Conservation (phyloP, 306 rosid species). For the Dalbergia cochinchinensis region DNA sequence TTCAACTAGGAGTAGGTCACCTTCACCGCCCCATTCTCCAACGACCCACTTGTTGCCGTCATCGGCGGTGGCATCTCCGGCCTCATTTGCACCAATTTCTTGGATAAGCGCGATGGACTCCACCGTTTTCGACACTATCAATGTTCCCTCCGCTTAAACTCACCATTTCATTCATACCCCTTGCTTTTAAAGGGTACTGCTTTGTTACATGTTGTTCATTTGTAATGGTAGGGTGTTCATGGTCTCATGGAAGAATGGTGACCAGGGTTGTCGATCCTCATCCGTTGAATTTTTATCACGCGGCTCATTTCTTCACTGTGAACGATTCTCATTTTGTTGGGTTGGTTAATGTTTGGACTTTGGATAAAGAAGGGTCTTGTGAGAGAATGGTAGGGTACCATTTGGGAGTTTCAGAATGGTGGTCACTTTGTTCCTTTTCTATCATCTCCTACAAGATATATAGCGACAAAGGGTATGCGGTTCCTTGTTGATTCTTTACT, state of each 20-base stretch:
- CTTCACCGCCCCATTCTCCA: slow-evolving; percentile 69
- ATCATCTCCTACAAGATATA: slow-evolving; percentile 66
- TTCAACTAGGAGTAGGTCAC: slow-evolving; percentile 84
- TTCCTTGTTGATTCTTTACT: slow-evolving; percentile 81
- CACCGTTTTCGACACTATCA: slow-evolving; percentile 89
- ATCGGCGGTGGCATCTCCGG: slow-evolving; percentile 97
- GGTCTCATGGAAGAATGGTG: slow-evolving; percentile 94
- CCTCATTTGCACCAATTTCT: slow-evolving; percentile 65
- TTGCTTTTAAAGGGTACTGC: too few relatives aligned
- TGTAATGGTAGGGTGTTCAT: slow-evolving; percentile 74
- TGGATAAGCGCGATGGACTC: slow-evolving; percentile 85
- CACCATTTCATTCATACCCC: not conserved
- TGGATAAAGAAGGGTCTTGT: slow-evolving; percentile 82
- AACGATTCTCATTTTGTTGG: slow-evolving; percentile 68
- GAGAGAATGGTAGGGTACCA: slow-evolving; percentile 71
- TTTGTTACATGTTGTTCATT: not conserved
- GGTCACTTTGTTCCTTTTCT: slow-evolving; percentile 71
- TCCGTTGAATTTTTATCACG: slow-evolving; percentile 78
- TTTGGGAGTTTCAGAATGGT: slow-evolving; percentile 83
- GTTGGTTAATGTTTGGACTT: slow-evolving; percentile 69
- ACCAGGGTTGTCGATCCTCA: slow-evolving; percentile 75
- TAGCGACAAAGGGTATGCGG: slow-evolving; percentile 84
- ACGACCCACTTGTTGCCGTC: slow-evolving; percentile 76
- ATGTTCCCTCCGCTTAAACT: slow-evolving; percentile 15
- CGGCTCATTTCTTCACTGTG: slow-evolving; percentile 91